Conservation (phyloP, 1,139 yeast species). For the Arxiozyma telluris region DNA sequence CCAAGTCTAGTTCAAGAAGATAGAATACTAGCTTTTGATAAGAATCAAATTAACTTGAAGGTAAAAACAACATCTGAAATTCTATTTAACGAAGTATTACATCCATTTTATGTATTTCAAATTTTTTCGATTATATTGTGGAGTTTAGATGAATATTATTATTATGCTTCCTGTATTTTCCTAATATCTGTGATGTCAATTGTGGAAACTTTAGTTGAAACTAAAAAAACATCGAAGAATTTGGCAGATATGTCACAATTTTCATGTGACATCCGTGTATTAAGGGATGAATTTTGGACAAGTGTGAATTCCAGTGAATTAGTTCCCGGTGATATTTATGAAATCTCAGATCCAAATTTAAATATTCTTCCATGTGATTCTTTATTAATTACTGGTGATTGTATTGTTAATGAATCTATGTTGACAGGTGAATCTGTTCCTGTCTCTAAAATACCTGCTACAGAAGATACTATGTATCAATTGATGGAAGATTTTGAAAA, state of each 20-base stretch:
- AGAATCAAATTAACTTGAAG: constrained; percentile 63
- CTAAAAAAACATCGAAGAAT: constrained; percentile 63
- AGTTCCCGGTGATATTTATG: constrained; percentile 94
- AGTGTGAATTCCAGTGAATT: constrained; percentile 69
- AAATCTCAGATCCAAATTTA: constrained; percentile 78
- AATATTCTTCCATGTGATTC: constrained; percentile 80
- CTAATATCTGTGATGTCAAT: constrained; percentile 76
- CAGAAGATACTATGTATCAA: constrained; percentile 48
- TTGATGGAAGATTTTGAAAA: constrained; percentile 45
- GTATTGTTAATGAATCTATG: constrained; percentile 92
- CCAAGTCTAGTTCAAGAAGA: constrained; percentile 61
- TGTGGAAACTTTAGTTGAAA: constrained; percentile 71
- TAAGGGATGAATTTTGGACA: constrained; percentile 92
- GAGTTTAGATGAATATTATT: constrained; percentile 86
- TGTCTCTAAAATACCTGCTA: constrained; percentile 68
- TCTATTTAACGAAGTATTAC: constrained; percentile 78
- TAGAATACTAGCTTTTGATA: constrained; percentile 65
- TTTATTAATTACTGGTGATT: constrained; percentile 76
- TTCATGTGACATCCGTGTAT: constrained; percentile 74
- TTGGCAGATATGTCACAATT: constrained; percentile 66
- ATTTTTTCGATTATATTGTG: constrained; percentile 83
- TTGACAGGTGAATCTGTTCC: constrained; percentile 98
- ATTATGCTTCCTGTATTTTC: constrained; percentile 88
- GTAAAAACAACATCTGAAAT: constrained; percentile 61
- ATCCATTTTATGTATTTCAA: constrained; percentile 92